Base-by-base conservation (phyloP, 345 rosid species). In the Eucalyptus cloeziana region DNA sequence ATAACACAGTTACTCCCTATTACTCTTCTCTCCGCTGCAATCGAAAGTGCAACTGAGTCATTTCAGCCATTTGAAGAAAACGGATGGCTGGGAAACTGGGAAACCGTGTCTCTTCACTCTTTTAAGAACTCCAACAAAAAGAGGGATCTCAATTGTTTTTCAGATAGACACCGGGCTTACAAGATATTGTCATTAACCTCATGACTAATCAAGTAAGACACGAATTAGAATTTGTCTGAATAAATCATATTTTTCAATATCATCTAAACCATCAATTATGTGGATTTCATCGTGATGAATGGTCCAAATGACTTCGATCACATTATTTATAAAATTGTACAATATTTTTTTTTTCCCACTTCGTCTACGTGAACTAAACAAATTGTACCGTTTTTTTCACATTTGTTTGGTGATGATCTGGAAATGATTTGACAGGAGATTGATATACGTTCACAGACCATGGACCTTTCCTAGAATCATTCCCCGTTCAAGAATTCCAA, bases 121-220 rank as follows among this genome's bases (percentile, higher is more conserved):
- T 56, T 24, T 56, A 56, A 22, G 27, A 22, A 24, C 58, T 21
- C 25, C 62, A 56, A 56, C 5, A 22, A 56, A 56, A 56, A 8
- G 6, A 56, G 62, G 27, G 30, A 24, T 56, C 30, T 2, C 30
- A 4, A 56, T 56, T 56, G 13, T 56, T 56, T 56, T 56, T 56
- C 30, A 4, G 30, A 24, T 5, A 10, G 9, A 25, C 30, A 4
- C 62, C 27, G 12, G 6, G 13, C 30, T 24, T 25, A 24, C 30
- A 24, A 2, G 30, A 56, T 24, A 10, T 56, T 56, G 30, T 5
- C 30, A 56, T 56, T 56, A 24, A 22, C 30, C 30, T 56, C 6
- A 10, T 24, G 30, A 56, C 6, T 4, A 4, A 56, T 56, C 6
- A 24, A 56, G 13, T 10, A 0, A 22, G 30, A 9, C 62, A 10